These are phyloP conservation scores for Calcarisporium arbuscula DNA, from an alignment of 2,329 filamentous ascomycete genomes.

Conservation along the genomic window DNA sequence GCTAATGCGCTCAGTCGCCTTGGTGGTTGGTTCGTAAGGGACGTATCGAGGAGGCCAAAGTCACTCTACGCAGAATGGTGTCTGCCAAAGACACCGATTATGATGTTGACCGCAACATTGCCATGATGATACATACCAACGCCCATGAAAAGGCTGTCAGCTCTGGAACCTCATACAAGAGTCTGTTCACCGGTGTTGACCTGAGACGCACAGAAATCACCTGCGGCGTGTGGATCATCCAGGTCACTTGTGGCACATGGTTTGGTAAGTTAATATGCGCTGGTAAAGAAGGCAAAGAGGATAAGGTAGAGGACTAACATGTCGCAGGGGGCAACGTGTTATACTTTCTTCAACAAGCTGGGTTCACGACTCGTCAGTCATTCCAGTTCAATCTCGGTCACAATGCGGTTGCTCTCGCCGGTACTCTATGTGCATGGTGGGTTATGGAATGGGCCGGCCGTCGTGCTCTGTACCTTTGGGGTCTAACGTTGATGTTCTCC, in stretches of 20 bases:
- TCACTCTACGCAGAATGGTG: conserved; percentile 12
- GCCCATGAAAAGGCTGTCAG: conserved; percentile 19
- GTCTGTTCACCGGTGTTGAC: conserved; percentile 37
- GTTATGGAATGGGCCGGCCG: conserved; percentile 65
- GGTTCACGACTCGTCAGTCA: conserved; percentile 35
- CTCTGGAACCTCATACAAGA: conserved; percentile 27
- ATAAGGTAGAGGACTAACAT: too few relatives aligned
- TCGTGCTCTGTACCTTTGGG: conserved; percentile 62
- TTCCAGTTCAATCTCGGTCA: conserved; percentile 48
- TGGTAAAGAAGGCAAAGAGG: too few relatives aligned
- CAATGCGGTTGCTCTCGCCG: conserved; percentile 60
- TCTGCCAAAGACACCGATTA: conserved; percentile 16
- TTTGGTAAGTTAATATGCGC: too few relatives aligned
- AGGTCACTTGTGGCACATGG: conserved; percentile 47
- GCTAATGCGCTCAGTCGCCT: conserved; percentile 30
- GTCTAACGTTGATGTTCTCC: conserved; percentile 57
- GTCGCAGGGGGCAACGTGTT: conserved; percentile 50
- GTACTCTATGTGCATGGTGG: conserved; percentile 67
- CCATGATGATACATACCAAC: conserved; percentile 36
- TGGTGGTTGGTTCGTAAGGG: conserved; percentile 39
- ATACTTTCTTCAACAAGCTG: conserved; percentile 47
- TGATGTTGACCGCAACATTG: conserved; percentile 21
- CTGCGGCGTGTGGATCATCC: conserved; percentile 41
- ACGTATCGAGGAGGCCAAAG: conserved; percentile 14
- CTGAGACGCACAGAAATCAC: conserved; percentile 32